Conservation (phyloP, 202 grass and related monocot genomes). For the Cymbopogon flexuosus region DNA sequence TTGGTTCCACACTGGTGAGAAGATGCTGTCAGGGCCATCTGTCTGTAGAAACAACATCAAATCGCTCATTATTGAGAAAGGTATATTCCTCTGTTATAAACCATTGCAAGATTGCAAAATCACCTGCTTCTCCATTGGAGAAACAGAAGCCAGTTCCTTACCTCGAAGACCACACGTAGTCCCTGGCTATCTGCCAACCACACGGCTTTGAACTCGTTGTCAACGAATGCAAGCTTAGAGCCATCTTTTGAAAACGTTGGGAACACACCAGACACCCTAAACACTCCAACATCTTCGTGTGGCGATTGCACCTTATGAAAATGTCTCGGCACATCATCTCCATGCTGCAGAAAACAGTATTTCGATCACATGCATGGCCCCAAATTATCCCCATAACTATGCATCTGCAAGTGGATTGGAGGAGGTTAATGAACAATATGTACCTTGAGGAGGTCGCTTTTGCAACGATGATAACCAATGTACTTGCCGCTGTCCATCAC, state of each 20-base stretch:
- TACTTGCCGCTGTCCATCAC: constrained; percentile 15
- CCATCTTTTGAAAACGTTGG: constrained; percentile 42
- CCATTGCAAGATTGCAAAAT: too few relatives aligned
- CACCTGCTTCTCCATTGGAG: neutral
- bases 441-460: neutral
- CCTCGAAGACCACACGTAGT: neutral
- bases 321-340: neutral
- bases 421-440: neutral
- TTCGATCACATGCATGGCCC: neutral
- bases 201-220: constrained; percentile 49
- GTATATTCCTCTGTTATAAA: too few relatives aligned
- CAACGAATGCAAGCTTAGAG: constrained; percentile 44
- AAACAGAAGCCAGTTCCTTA: neutral
- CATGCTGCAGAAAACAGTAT: constrained; percentile 22
- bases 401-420: neutral
- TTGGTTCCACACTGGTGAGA: constrained; percentile 47
- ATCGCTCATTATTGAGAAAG: too few relatives aligned
- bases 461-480: constrained; percentile 35
- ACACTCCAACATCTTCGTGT: constrained; percentile 22
- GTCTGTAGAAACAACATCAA: constrained; percentile 6
- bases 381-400: neutral
- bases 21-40: neutral
- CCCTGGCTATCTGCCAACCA: constrained; percentile 41
- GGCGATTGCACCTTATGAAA: constrained; percentile 31
- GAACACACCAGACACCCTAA: constrained; percentile 45